Conservation (phyloP, 2,329 filamentous ascomycete genomes). For the Fusarium caatingaense region DNA sequence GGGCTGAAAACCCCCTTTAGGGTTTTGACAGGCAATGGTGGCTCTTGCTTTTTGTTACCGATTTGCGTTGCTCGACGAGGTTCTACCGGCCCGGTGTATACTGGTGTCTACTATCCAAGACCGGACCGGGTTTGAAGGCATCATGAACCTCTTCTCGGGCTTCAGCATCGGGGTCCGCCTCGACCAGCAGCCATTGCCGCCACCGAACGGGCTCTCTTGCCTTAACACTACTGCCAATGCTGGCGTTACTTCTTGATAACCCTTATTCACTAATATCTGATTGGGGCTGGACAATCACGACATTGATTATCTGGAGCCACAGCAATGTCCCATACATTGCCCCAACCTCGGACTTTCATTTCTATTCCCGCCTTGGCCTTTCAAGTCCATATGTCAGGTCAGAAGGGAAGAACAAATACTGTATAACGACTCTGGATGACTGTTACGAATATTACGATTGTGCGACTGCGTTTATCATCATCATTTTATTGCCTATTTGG, state of each 20-base stretch:
- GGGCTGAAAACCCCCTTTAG: conserved; percentile 37
- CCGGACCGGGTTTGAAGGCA: conserved; percentile 33
- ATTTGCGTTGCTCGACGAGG: conserved; percentile 11
- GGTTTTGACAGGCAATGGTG: conserved; percentile 7
- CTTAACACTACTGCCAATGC: conserved; percentile 20
- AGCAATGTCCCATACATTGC: conserved; percentile 9
- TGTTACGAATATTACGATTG: conserved; percentile 46
- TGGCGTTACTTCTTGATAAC: conserved; percentile 27
- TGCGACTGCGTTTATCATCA: conserved; percentile 39
- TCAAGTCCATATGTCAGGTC: conserved; percentile 1
- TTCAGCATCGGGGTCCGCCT: conserved; percentile 12
- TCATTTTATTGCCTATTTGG: conserved; percentile 37
- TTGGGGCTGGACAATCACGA: conserved; percentile 23
- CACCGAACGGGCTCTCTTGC: conserved; percentile 17
- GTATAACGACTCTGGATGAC: conserved; percentile 48
- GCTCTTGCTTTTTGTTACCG: conserved; percentile 15
- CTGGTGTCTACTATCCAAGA: neutral
- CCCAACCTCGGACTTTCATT: neutral
- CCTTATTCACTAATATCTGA: conserved; percentile 40
- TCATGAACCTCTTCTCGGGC: conserved; percentile 12
- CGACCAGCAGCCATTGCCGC: neutral
- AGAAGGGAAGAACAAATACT: conserved; percentile 27
- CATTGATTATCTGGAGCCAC: conserved; percentile 24
- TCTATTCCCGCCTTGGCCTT: conserved; percentile 7
- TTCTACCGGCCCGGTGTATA: conserved; percentile 21